These are phyloP conservation scores for Pseudoscleropodium purum DNA, from an alignment of 225 moss, liverwort and hornwort species.

Conservation along the genomic window DNA sequence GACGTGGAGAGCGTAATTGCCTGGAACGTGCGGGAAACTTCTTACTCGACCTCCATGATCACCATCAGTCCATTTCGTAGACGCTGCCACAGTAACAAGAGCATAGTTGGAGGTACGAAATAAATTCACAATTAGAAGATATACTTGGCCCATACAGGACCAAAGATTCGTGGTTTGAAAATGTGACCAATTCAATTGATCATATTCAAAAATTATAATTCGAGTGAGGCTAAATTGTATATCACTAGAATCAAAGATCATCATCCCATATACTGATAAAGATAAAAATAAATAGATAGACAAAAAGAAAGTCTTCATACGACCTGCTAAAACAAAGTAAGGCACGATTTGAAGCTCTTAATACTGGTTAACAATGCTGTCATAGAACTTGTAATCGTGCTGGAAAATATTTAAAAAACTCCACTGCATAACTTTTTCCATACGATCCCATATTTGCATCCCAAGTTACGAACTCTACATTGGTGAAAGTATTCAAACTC, in stretches of 20 bases:
- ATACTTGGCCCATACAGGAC: not conserved
- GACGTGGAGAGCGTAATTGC: conserved; percentile 84
- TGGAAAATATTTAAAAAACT: too few species aligned
- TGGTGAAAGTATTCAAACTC: not conserved
- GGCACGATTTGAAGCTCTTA: not conserved
- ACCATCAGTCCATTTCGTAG: conserved; percentile 9
- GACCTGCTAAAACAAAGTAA: too few species aligned
- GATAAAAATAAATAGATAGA: too few species aligned
- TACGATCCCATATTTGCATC: not conserved
- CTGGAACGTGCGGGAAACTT: conserved; percentile 80
- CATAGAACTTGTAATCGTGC: not conserved
- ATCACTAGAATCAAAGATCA: not conserved
- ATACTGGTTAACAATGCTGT: not conserved
- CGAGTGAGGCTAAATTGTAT: not conserved
- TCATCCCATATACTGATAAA: not conserved
- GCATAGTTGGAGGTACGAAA: not conserved
- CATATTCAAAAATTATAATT: not conserved
- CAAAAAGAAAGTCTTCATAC: too few species aligned
- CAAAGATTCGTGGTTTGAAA: not conserved
- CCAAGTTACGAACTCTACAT: not conserved
- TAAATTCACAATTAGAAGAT: not conserved
- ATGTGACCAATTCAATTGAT: not conserved
- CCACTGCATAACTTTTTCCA: not conserved
- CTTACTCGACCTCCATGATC: conserved; percentile 63
- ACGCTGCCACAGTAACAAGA: conserved; percentile 21